phyloP scores from a whole-genome alignment of 352 stramenopile genomes.

The Phytophthora hybrid region DNA sequence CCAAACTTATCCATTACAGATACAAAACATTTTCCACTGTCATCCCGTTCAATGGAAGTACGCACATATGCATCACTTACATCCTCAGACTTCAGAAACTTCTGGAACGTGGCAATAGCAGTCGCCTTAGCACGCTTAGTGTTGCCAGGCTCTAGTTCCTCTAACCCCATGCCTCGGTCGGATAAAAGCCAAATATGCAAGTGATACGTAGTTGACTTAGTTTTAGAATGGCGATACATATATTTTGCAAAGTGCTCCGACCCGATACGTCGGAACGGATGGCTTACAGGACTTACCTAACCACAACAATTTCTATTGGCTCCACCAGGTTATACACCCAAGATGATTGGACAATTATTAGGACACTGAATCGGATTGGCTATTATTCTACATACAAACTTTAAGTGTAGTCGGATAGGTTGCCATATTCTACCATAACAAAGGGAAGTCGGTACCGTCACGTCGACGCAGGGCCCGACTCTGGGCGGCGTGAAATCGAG shows the following conservation, averaged over 20 bases:
- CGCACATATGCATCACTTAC: too few species aligned
- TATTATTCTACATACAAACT: neutral
- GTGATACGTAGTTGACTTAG: neutral
- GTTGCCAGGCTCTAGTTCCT: constrained; percentile 4
- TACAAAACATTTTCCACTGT: constrained; percentile 22
- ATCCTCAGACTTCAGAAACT: too few species aligned
- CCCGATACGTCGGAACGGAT: neutral
- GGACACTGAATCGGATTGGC: neutral
- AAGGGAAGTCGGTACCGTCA: neutral
- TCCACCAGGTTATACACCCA: too few species aligned
- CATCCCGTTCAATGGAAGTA: constrained; percentile 16
- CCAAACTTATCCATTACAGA: constrained; percentile 31
- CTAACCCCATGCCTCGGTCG: neutral
- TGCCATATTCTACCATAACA: too few species aligned
- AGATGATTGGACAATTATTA: neutral
- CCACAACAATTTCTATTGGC: too few species aligned
- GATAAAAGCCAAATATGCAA: constrained; percentile 5
- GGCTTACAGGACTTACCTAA: neutral
- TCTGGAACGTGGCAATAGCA: too few species aligned
- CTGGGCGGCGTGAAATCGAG: constrained; percentile 27
- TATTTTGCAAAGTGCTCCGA: neutral
- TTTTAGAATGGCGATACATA: neutral
- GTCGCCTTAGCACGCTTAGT: too few species aligned
- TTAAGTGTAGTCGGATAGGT: neutral
- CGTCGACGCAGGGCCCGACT: constrained; percentile 14